Evolutionary conservation across 2,329 filamentous ascomycete species (phyloP).

Genomic region (Tympanopsis confertula): DNA sequence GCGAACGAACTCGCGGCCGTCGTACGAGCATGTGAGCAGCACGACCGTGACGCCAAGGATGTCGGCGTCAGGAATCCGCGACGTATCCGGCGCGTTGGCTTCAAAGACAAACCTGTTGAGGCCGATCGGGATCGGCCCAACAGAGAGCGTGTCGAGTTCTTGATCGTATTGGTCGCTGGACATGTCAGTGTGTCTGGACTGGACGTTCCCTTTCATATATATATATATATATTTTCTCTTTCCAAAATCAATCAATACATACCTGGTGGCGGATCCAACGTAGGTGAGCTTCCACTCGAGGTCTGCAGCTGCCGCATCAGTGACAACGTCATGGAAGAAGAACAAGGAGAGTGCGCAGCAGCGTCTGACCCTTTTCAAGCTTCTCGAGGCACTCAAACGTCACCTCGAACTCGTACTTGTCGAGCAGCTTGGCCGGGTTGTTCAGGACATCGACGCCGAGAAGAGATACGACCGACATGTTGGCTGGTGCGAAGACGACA

Average conservation of each 20-base stretch:
- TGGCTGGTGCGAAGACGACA: slow-evolving; percentile 15
- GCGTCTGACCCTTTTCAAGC: slow-evolving; percentile 68
- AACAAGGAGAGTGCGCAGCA: not conserved
- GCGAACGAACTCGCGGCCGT: slow-evolving; percentile 89
- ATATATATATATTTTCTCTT: too few relatives aligned
- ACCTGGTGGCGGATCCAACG: slow-evolving; percentile 95
- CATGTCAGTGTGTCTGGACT: slow-evolving; percentile 10
- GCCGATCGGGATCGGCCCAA: slow-evolving; percentile 92
- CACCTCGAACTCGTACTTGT: slow-evolving; percentile 94
- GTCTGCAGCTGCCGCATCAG: slow-evolving; percentile 38
- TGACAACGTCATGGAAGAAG: not conserved
- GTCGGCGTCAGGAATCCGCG: slow-evolving; percentile 84
- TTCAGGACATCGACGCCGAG: slow-evolving; percentile 92
- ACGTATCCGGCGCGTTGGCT: slow-evolving; percentile 81
- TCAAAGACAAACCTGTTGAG: slow-evolving; percentile 99
- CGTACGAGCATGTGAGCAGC: slow-evolving; percentile 90
- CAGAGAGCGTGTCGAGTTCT: slow-evolving; percentile 90
- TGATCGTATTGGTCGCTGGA: slow-evolving; percentile 87
- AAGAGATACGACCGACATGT: slow-evolving; percentile 91
- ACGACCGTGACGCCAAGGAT: slow-evolving; percentile 96
- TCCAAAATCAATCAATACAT: too few relatives aligned
- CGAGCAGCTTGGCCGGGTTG: slow-evolving; percentile 89
- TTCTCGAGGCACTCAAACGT: slow-evolving; percentile 96
- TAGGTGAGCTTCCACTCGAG: slow-evolving; percentile 99
- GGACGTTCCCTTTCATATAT: too few relatives aligned